Percentiles rank a stretch among this genome's conserved stretches.
Conservation (phyloP, 768 basidiomycete species). For the Tulasnella calospora region DNA sequence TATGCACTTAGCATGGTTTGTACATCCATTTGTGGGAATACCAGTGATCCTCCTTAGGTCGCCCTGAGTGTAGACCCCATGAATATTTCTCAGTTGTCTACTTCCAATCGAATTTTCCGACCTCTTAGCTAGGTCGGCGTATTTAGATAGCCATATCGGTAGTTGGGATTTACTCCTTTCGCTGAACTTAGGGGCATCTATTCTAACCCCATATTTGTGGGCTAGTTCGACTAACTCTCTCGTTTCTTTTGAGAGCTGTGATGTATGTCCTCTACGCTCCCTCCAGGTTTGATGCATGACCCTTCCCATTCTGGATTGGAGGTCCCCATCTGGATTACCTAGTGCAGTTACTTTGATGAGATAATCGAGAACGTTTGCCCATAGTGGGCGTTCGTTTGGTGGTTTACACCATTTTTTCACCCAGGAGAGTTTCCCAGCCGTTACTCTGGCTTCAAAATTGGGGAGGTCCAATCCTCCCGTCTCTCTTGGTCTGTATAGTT, state of each 20-base stretch:
- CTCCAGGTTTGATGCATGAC: slow-evolving; percentile 1
- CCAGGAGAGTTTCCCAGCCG: not conserved
- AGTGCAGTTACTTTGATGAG: not conserved
- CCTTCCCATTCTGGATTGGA: not conserved
- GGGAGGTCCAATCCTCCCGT: not conserved
- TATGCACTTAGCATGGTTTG: not conserved
- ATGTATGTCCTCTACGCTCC: not conserved
- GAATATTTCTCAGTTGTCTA: not conserved
- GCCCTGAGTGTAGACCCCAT: not conserved
- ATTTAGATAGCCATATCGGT: not conserved
- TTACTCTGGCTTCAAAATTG: not conserved
- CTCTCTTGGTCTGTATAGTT: not conserved
- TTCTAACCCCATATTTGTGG: not conserved
- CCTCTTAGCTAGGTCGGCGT: not conserved
- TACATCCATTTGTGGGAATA: not conserved
- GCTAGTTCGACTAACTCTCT: not conserved
- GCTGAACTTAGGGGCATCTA: not conserved
- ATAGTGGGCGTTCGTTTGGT: not conserved
- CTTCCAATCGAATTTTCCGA: not conserved
- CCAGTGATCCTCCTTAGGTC: not conserved
- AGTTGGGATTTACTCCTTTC: not conserved
- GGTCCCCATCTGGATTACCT: not conserved
- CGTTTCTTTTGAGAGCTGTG: not conserved
- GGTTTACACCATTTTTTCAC: slow-evolving; percentile 13
- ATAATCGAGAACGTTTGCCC: not conserved